Evolutionary conservation across 495 filamentous ascomycete species (phyloP), one percentile per base, ranked within the genome.

Genomic region (Neurospora sublineolata): DNA sequence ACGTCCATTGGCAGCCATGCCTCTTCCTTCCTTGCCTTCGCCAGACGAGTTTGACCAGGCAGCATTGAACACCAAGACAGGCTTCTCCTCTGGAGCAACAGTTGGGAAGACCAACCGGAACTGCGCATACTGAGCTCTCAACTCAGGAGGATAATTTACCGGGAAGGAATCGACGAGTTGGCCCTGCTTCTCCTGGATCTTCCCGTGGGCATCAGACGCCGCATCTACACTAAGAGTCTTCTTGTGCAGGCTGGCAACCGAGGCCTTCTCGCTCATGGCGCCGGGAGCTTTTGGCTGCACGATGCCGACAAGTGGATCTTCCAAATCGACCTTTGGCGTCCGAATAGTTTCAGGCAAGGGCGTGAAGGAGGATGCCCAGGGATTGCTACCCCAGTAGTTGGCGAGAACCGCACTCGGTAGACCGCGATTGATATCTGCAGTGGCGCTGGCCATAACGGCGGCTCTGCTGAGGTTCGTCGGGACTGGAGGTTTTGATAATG

Each of bases 101-200:
- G 89, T 86, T 3, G 95, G 94, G 82, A 98, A 99, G 16, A 99
- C 84, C 68, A 97, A 87, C 10, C 94, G 84, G 76, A 98, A 97
- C 77, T 99, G 95, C 12, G 93, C 90, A 77, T 97, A 94, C 79
- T 99, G 96, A 11, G 91, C 90, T 73, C 87, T 91, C 11, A 99
- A 85, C 71, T 92, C 90, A 27, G 89, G 80, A 3, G 95, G 95
- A 80, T 99, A 99, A 76, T 90, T 89, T 27, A 84, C 83, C 1
- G 94, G 94, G 79, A 93, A 94, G 5, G 88, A 86, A 44, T 91
- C 87, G 11, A 73, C 78, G n/a, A 70, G 69, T 18, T 60, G 12
- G 52, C 52, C 52, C 14, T 73, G 75, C 71, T 77, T 80, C 23
- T 84, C 79, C 42, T 81, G 78, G 44, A 78, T 77, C 71, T 84